A percentile compares a stretch with the other conserved stretches of the same genome.
Conservation (phyloP, 371 early-diverging fungal genomes). For the Mortierella sp. region DNA sequence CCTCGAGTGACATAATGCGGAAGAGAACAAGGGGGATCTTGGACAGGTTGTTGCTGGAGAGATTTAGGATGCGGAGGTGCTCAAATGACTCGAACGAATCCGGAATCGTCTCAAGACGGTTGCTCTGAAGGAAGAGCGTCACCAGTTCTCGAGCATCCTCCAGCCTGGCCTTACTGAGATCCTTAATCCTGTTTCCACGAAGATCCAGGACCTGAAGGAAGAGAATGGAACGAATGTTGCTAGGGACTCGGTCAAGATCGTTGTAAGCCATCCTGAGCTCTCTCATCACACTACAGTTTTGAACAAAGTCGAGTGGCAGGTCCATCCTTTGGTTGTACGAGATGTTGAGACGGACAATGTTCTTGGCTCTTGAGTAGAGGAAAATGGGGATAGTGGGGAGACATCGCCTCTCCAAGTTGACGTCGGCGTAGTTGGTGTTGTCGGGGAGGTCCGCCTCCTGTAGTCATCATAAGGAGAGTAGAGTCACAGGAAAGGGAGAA, state of each 20-base stretch:
- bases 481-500: not conserved
- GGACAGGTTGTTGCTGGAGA: slow-evolving; percentile 87
- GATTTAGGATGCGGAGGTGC: slow-evolving; percentile 73
- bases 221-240: slow-evolving; percentile 68
- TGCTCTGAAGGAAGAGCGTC: slow-evolving; percentile 79
- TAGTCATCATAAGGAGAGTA: not conserved
- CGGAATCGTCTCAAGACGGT: slow-evolving; percentile 78
- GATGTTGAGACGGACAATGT: slow-evolving; percentile 78
- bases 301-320: slow-evolving; percentile 81
- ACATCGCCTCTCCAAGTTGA: slow-evolving; percentile 76
- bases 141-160: slow-evolving; percentile 69
- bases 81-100: slow-evolving; percentile 67
- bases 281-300: slow-evolving; percentile 74
- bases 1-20: slow-evolving; percentile 70
- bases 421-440: slow-evolving; percentile 57
- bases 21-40: slow-evolving; percentile 77
- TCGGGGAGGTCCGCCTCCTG: slow-evolving; percentile 51
- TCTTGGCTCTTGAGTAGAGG: slow-evolving; percentile 74
- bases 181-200: slow-evolving; percentile 80
- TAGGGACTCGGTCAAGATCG: slow-evolving; percentile 73
- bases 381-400: slow-evolving; percentile 82
- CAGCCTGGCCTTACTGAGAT: slow-evolving; percentile 71
- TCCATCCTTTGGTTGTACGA: slow-evolving; percentile 82
- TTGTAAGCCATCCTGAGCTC: slow-evolving; percentile 81
- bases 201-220: slow-evolving; percentile 79